Conservation (phyloP, 164 flowering plant species). For the Magnolia kwangsiensis region DNA sequence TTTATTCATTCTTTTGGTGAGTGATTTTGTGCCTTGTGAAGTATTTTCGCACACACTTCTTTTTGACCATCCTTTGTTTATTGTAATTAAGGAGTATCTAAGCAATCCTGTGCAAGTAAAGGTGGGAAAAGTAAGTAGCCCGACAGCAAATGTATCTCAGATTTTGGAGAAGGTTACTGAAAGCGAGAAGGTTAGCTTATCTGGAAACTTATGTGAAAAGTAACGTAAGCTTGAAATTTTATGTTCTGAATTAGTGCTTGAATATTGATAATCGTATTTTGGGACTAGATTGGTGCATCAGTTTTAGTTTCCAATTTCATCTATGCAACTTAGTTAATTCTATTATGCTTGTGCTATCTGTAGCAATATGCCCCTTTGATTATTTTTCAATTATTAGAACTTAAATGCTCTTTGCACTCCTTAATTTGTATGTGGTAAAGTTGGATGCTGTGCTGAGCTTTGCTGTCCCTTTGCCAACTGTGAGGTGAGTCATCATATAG, state of each 20-base stretch:
- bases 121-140: slow-evolving; percentile 68
- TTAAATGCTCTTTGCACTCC: too few relatives aligned
- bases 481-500: too few relatives aligned
- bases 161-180: slow-evolving; percentile 47
- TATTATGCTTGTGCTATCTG: neutral
- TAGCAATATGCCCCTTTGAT: neutral
- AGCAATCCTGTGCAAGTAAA: slow-evolving; percentile 55
- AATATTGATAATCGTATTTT: neutral
- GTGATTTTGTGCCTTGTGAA: neutral
- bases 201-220: neutral
- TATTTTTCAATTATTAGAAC: neutral
- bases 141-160: slow-evolving; percentile 60
- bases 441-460: too few relatives aligned
- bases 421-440: too few relatives aligned
- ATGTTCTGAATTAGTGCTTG: neutral
- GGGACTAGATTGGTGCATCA: neutral
- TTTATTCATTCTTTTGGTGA: neutral
- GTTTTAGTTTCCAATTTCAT: neutral
- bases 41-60: neutral
- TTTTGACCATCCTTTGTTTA: slow-evolving; percentile 1
- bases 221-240: neutral
- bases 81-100: slow-evolving; percentile 44
- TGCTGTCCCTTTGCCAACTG: too few relatives aligned
- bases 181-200: slow-evolving; percentile 51
- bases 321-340: neutral